Percentiles rank a stretch among this genome's conserved stretches.
Conservation (phyloP, 257 asterid species). For the Voacanga thouarsii region DNA sequence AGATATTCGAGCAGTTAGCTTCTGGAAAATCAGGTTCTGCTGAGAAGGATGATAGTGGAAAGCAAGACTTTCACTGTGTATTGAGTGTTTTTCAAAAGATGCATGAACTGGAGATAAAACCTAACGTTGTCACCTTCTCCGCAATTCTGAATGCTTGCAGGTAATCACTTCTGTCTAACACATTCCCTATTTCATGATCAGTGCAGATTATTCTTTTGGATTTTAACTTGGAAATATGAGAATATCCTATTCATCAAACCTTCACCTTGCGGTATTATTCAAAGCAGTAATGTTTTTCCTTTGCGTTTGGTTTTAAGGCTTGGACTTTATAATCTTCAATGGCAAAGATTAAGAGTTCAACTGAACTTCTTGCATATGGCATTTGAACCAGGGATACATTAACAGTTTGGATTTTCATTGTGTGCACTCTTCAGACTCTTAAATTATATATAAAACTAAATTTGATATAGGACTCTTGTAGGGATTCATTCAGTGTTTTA, state of each 20-base stretch:
- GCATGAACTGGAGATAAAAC: conserved; percentile 91
- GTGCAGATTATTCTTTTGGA: not conserved
- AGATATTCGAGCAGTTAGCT: conserved; percentile 66
- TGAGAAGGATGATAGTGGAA: conserved; percentile 34
- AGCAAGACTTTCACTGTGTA: conserved; percentile 63
- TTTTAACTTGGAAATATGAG: not conserved
- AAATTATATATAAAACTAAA: not conserved
- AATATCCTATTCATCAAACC: not conserved
- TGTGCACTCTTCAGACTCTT: not conserved
- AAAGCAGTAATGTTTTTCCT: not conserved
- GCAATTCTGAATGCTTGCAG: conserved; percentile 97
- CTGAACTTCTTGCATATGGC: not conserved
- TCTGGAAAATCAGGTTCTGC: conserved; percentile 37
- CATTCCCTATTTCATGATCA: not conserved
- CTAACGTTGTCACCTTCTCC: conserved; percentile 94
- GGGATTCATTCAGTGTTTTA: not conserved
- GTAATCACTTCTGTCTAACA: conserved; percentile 25
- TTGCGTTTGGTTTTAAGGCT: not conserved
- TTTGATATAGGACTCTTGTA: not conserved
- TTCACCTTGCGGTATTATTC: not conserved
- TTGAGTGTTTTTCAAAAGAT: conserved; percentile 74
- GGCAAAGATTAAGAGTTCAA: not conserved
- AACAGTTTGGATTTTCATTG: not conserved
- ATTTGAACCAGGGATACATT: not conserved
- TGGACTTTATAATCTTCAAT: not conserved